These are phyloP conservation scores for Tuber aestivum DNA, from an alignment of 495 filamentous ascomycete genomes.

Conservation along the genomic window DNA sequence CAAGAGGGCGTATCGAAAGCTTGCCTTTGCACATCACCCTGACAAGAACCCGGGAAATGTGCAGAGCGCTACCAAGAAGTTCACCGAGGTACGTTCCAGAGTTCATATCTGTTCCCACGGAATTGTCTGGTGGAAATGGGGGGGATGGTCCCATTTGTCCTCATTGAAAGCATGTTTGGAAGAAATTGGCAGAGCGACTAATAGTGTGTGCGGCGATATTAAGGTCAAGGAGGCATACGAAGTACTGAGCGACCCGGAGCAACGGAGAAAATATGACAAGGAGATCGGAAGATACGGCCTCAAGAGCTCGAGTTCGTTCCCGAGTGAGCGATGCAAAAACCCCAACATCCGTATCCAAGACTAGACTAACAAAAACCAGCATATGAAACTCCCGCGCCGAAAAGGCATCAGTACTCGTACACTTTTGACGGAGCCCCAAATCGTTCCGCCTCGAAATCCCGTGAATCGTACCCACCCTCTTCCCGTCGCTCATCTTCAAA, in stretches of 20 bases:
- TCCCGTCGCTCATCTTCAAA: not conserved
- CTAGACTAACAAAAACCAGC: not conserved
- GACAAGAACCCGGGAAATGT: slow-evolving; percentile 38
- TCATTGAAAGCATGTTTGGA: not conserved
- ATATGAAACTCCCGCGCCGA: not conserved
- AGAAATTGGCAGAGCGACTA: not conserved
- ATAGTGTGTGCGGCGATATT: not conserved
- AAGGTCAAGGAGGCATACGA: slow-evolving; percentile 8
- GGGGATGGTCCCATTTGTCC: not conserved
- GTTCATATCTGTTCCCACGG: not conserved
- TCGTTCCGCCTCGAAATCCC: not conserved
- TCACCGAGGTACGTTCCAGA: slow-evolving; percentile 40
- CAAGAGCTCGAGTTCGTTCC: not conserved
- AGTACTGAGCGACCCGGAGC: slow-evolving; percentile 23
- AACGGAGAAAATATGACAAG: slow-evolving; percentile 26
- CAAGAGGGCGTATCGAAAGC: slow-evolving; percentile 36
- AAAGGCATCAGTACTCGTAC: not conserved
- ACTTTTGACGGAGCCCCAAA: not conserved
- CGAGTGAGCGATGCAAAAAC: not conserved
- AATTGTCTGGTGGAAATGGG: not conserved
- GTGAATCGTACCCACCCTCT: not conserved
- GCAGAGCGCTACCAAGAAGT: slow-evolving; percentile 36
- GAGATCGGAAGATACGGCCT: not conserved
- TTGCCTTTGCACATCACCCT: slow-evolving; percentile 39
- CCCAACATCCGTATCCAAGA: not conserved